phyloP scores from a whole-genome alignment of 2,329 filamentous ascomycete species.

The Dryadomyces quercivorus region DNA sequence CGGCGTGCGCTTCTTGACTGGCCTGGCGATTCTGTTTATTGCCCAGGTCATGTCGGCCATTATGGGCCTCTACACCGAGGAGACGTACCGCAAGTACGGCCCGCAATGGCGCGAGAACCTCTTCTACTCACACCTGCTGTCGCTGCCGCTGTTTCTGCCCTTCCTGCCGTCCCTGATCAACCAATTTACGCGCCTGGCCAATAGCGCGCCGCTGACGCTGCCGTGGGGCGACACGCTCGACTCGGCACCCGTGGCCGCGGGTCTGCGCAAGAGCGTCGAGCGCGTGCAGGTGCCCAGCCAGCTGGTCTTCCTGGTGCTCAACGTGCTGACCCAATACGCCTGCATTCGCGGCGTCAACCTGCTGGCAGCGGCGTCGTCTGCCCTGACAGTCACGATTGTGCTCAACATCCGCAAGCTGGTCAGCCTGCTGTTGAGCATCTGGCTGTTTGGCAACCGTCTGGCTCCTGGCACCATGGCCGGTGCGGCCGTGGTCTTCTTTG shows the following conservation, averaged over 20 bases:
- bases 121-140: constrained; percentile 74
- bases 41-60: constrained; percentile 85
- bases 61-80: constrained; percentile 91
- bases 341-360: constrained; percentile 95
- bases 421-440: constrained; percentile 81
- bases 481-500: constrained; percentile 75
- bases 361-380: constrained; percentile 77
- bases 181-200: constrained; percentile 51
- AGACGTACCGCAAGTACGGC: constrained; percentile 75
- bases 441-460: constrained; percentile 82
- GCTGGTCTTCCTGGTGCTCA: constrained; percentile 57
- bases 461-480: constrained; percentile 66
- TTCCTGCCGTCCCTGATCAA: constrained; percentile 52
- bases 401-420: constrained; percentile 91
- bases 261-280: constrained; percentile 25
- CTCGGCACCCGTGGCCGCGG: constrained; percentile 21
- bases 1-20: constrained; percentile 42
- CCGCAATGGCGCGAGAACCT: constrained; percentile 91
- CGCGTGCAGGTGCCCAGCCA: constrained; percentile 49
- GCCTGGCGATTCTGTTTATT: constrained; percentile 70
- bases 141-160: constrained; percentile 63
- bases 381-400: constrained; percentile 91
- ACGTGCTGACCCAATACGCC: constrained; percentile 82
- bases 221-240: constrained; percentile 19
- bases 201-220: constrained; percentile 49